Percentiles rank a stretch among this genome's conserved stretches.
Evolutionary conservation across 805 yeast genomes (phyloP).

Genomic region (Scheffersomyces lignosus): DNA sequence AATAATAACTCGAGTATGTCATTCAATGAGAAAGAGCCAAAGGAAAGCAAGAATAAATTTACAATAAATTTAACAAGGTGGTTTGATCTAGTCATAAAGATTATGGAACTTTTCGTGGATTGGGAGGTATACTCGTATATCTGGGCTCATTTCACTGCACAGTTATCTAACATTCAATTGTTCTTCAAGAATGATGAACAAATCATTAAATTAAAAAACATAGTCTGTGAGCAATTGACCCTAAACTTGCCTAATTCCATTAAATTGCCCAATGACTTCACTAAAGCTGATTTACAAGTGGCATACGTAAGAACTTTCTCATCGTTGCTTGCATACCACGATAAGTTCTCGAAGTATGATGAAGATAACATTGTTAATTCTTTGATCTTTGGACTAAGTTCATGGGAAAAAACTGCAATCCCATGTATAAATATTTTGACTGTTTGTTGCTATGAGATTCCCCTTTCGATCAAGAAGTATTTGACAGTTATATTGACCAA

Average conservation of each 20-base stretch:
- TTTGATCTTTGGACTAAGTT: conserved; percentile 58
- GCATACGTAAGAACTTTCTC: conserved; percentile 63
- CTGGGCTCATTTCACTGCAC: conserved; percentile 70
- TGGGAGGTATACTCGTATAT: conserved; percentile 74
- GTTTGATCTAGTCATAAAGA: conserved; percentile 49
- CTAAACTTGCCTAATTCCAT: conserved; percentile 46
- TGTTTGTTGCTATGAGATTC: conserved; percentile 79
- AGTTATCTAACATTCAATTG: conserved; percentile 56
- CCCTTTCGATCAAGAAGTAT: conserved; percentile 67
- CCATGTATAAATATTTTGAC: conserved; percentile 77
- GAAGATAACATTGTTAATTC: conserved; percentile 65
- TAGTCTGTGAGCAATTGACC: conserved; percentile 61
- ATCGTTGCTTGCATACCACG: conserved; percentile 60
- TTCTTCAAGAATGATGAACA: conserved; percentile 45
- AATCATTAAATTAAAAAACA: conserved; percentile 40
- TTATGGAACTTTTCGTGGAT: conserved; percentile 52
- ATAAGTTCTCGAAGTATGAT: conserved; percentile 51
- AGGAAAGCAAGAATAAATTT: conserved; percentile 3
- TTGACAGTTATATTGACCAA: conserved; percentile 68
- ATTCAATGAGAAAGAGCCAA: conserved; percentile 1
- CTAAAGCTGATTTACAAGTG: conserved; percentile 64
- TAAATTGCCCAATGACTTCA: conserved; percentile 42
- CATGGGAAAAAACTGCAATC: conserved; percentile 77
- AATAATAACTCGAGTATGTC: not conserved
- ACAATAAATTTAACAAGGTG: conserved; percentile 49